Evolutionary conservation across 176 grass and related monocot genomes (phyloP).

Genomic region (Paspalum notatum): DNA sequence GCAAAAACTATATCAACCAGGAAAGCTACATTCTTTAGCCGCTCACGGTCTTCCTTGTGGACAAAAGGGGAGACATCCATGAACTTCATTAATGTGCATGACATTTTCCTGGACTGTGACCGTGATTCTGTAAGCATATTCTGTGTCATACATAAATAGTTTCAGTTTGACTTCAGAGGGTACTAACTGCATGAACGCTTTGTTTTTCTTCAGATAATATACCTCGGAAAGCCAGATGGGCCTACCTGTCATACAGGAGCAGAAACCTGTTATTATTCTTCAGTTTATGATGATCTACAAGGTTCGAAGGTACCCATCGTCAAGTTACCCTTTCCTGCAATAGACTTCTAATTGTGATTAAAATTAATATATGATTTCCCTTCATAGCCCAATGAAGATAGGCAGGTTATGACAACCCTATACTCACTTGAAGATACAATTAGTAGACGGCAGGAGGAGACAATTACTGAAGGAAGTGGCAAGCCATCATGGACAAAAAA

Average conservation of each 20-base stretch:
- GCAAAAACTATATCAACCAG: constrained; percentile 64
- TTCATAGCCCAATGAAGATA: constrained; percentile 46
- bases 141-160: neutral
- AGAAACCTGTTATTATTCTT: constrained; percentile 86
- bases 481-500: constrained; percentile 94
- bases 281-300: constrained; percentile 71
- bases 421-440: constrained; percentile 83
- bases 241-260: constrained; percentile 95
- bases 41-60: constrained; percentile 79
- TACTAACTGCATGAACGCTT: constrained; percentile 5
- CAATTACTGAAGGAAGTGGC: constrained; percentile 41
- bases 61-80: constrained; percentile 93
- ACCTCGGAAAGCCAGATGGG: constrained; percentile 87
- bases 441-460: constrained; percentile 64
- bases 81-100: constrained; percentile 93
- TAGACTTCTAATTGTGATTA: constrained; percentile 21
- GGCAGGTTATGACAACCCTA: constrained; percentile 58
- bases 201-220: constrained; percentile 70
- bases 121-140: constrained; percentile 81
- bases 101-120: constrained; percentile 84
- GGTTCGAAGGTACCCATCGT: constrained; percentile 58
- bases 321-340: neutral
- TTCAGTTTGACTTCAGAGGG: constrained; percentile 6
- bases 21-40: constrained; percentile 91
- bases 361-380: neutral